Conservation (phyloP, 495 filamentous ascomycete species). For the Diplogelasinospora grovesii region DNA sequence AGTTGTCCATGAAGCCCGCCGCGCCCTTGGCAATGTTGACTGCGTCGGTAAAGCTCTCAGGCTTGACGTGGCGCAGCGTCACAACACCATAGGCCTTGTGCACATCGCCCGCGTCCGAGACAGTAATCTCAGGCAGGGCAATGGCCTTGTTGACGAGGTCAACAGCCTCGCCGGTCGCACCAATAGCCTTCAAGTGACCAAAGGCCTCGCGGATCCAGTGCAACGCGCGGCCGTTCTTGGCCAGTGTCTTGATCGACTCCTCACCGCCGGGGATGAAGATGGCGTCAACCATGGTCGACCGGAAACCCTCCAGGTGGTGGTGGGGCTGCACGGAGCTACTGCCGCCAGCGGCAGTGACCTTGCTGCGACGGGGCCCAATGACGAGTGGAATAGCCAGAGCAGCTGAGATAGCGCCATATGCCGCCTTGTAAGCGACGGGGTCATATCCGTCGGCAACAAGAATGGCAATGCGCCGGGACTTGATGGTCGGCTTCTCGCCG, state of each 20-base stretch:
- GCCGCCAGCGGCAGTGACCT: slow-evolving; percentile 53
- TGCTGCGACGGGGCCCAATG: slow-evolving; percentile 56
- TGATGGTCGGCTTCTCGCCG: slow-evolving; percentile 57
- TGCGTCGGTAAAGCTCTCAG: slow-evolving; percentile 49
- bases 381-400: slow-evolving; percentile 63
- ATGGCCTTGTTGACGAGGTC: slow-evolving; percentile 54
- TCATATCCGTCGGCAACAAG: slow-evolving; percentile 81
- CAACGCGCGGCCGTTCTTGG: slow-evolving; percentile 67
- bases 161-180: slow-evolving; percentile 65
- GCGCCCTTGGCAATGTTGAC: slow-evolving; percentile 55
- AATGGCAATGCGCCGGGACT: slow-evolving; percentile 67
- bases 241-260: slow-evolving; percentile 50
- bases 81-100: slow-evolving; percentile 67
- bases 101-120: slow-evolving; percentile 43
- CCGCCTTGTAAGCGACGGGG: slow-evolving; percentile 51
- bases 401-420: slow-evolving; percentile 55
- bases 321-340: slow-evolving; percentile 59
- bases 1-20: slow-evolving; percentile 53
- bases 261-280: slow-evolving; percentile 72
- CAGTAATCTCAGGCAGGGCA: slow-evolving; percentile 46
- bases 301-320: slow-evolving; percentile 76
- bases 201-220: slow-evolving; percentile 85
- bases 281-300: slow-evolving; percentile 81
- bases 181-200: slow-evolving; percentile 72
- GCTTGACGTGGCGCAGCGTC: slow-evolving; percentile 44